phyloP scores from a whole-genome alignment of 2,329 filamentous ascomycete genomes.

The Lecanicillium sp. region DNA sequence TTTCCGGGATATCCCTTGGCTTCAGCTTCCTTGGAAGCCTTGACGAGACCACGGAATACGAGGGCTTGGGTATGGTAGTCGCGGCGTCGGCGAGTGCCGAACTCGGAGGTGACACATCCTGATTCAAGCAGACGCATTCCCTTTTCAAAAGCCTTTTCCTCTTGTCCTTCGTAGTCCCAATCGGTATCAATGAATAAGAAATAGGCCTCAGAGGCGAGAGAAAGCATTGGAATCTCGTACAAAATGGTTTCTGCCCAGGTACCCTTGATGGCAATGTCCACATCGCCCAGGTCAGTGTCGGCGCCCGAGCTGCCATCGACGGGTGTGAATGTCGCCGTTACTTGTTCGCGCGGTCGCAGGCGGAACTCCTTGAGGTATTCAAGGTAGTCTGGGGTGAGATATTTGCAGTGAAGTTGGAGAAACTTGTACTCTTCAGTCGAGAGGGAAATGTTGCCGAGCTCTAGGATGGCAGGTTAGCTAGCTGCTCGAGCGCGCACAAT shows the following conservation, averaged over 20 bases:
- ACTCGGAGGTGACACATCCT: conserved; percentile 88
- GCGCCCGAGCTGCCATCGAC: conserved; percentile 48
- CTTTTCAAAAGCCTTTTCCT: conserved; percentile 77
- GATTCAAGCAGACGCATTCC: conserved; percentile 68
- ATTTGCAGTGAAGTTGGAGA: conserved; percentile 69
- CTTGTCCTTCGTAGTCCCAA: conserved; percentile 82
- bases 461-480: conserved; percentile 37
- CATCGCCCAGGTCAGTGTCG: conserved; percentile 61
- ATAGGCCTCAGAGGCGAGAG: conserved; percentile 89
- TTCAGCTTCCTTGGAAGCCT: conserved; percentile 64
- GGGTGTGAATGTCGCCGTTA: conserved; percentile 59
- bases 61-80: conserved; percentile 94
- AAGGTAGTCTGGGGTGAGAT: conserved; percentile 71
- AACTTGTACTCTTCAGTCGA: conserved; percentile 73
- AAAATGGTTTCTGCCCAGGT: conserved; percentile 92
- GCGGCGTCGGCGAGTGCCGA: conserved; percentile 78
- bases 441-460: conserved; percentile 74
- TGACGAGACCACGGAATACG: conserved; percentile 78
- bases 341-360: conserved; percentile 72
- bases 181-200: conserved; percentile 94
- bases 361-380: conserved; percentile 74
- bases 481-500: background rate
- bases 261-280: conserved; percentile 70
- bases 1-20: conserved; percentile 60
- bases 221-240: conserved; percentile 92